Base-by-base conservation (phyloP, 257 asterid genomes). In the Solanum sejunctum region DNA sequence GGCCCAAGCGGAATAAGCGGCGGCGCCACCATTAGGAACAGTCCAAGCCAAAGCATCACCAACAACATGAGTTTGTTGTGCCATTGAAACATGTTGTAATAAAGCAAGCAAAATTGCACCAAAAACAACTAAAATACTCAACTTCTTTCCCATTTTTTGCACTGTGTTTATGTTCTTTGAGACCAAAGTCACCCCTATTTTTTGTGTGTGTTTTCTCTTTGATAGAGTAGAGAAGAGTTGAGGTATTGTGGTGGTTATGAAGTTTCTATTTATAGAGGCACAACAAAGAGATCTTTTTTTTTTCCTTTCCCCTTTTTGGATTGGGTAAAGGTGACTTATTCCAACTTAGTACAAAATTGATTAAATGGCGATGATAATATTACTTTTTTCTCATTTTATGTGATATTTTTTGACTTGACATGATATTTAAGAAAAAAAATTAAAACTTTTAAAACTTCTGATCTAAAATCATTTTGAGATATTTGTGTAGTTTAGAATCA, bases 31-130 rank as follows among this genome's bases (percentile, higher is more conserved):
- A 0, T 91, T 88, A 0, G 97, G 98, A 82, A 95, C 78, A 18
- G 4, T 1, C 98, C 98, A 95, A 39, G 93, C 98, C 83, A 90
- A 28, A 0, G 86, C 87, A 86, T 89, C 94, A 2, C 98, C 98
- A 7, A 94, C 98, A 7, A 89, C 86, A 45, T 95, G 93, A 32
- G 95, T 92, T 45, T 89, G 93, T 86, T 94, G 97, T 32, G 95
- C 97, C 0, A 63, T 80, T 13, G 97, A 87, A 51, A 84, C 84
- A 49, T 85, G 84, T 84, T 85, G 82, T 83, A 89, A 28, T 11
- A 90, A 84, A 71, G 91, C 91, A 81, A 86, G 77, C 58, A 93
- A 58, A 58, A 58, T 58, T 69, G 91, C 84, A n/a, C 80, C 66
- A 41, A 89, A 73, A 39, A 87, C 32, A 41, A 81, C 60, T 47